phyloP scores from a whole-genome alignment of 2,329 filamentous ascomycete species.

The Venturia nashicola region DNA sequence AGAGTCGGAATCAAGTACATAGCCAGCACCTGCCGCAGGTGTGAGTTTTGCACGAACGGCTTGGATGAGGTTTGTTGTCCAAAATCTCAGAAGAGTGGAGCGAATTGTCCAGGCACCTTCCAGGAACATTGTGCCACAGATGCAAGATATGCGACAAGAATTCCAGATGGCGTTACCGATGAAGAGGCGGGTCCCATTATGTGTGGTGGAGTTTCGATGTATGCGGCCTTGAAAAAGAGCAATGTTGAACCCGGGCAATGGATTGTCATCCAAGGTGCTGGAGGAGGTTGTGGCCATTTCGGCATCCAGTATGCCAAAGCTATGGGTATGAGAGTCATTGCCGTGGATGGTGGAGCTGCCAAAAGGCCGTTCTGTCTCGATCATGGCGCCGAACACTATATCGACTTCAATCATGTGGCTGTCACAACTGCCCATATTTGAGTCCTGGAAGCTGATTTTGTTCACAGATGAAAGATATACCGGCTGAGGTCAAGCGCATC shows the following conservation, averaged over 20 bases:
- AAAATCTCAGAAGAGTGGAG: slow-evolving; percentile 65
- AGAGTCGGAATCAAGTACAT: slow-evolving; percentile 77
- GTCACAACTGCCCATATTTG: not conserved
- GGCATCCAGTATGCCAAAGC: slow-evolving; percentile 82
- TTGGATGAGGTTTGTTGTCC: slow-evolving; percentile 46
- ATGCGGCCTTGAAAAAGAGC: slow-evolving; percentile 81
- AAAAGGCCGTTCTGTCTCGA: slow-evolving; percentile 43
- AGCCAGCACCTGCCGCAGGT: slow-evolving; percentile 73
- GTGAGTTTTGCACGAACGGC: slow-evolving; percentile 56
- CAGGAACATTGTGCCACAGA: slow-evolving; percentile 87
- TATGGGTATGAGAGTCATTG: slow-evolving; percentile 72
- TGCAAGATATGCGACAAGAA: slow-evolving; percentile 71
- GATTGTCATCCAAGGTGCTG: slow-evolving; percentile 76
- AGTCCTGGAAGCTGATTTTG: not conserved
- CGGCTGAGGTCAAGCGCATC: slow-evolving; percentile 22
- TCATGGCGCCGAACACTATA: slow-evolving; percentile 59
- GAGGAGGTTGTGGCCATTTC: slow-evolving; percentile 68
- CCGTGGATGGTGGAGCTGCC: slow-evolving; percentile 72
- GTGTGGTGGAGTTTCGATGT: slow-evolving; percentile 77
- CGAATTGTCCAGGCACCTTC: slow-evolving; percentile 87
- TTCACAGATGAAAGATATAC: slow-evolving; percentile 19
- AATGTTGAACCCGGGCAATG: slow-evolving; percentile 60
- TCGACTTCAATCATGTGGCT: slow-evolving; percentile 59
- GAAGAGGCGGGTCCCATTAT: slow-evolving; percentile 70
- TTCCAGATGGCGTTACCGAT: slow-evolving; percentile 66